Base-by-base conservation (phyloP, 352 stramenopile species). In the Halophytophthora batemanensis region DNA sequence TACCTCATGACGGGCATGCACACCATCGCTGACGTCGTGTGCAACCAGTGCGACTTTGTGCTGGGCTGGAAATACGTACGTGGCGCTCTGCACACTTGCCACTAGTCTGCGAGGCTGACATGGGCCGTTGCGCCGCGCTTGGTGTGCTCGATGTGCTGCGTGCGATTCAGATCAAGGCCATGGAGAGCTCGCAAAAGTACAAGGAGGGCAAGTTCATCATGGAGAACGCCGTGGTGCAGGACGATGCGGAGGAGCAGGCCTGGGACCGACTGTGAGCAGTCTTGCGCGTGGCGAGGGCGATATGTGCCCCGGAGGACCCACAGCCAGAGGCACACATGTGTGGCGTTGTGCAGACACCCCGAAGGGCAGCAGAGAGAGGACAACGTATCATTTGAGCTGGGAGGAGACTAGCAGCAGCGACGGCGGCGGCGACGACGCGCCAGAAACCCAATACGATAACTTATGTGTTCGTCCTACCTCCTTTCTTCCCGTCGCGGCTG, bases 141-240 rank as follows among this genome's bases (percentile, higher is more conserved):
- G 28, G 35, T 51, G 41, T 59, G 21, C 31, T 41, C n/a, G 37
- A 12, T 58, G 33, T 56, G n/a, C 18, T 50, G 36, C 14, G 21
- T 55, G 0, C 5, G 21, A 0, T 36, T 2, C 56, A 91, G 82
- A 54, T 92, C 52, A 86, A 85, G 39, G 82, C 82, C 22, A 90
- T 88, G 77, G 82, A 92, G 66, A 41, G 45, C 35, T 84, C 82
- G 41, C 82, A 92, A 63, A 86, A 86, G 60, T 92, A 92, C 78
- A 92, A 90, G 53, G 82, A 92, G 69, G 82, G 78, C 56, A 88
- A 86, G 59, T 92, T 84, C 49, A 89, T 90, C 50, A 82, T 92
- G 67, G 82, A 92, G 59, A 63, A 77, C 18, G 74, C 77, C 28
- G 61, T 90, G n/a, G 74, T 92, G 15, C 63, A 87, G 42, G 78